Evolutionary conservation across 2,329 filamentous ascomycete species (phyloP).

Genomic region (Trichoderma lentiforme): DNA sequence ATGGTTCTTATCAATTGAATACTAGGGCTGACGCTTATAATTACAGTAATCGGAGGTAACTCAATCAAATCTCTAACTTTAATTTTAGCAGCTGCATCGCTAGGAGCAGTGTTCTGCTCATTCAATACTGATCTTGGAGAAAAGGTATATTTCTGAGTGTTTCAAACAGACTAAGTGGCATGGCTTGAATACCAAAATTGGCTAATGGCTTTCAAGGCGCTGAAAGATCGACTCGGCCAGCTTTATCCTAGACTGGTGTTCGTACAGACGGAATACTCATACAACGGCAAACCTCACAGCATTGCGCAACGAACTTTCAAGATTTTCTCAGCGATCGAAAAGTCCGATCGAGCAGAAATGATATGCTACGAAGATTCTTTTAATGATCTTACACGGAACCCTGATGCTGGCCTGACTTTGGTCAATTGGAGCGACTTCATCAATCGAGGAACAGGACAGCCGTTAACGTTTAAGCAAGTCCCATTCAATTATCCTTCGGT

Average conservation of each 20-base stretch:
- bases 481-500: background rate
- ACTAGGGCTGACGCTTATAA: too few relatives aligned
- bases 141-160: background rate
- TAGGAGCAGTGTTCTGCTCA: background rate
- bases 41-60: background rate
- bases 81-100: background rate
- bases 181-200: background rate
- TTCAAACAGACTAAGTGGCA: too few relatives aligned
- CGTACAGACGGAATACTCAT: background rate
- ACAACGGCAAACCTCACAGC: background rate
- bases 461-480: background rate
- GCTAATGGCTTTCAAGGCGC: background rate
- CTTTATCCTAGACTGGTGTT: background rate
- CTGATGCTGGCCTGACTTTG: background rate
- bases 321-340: background rate
- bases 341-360: background rate
- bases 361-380: background rate
- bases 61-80: background rate
- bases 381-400: accelerated
- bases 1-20: too few relatives aligned
- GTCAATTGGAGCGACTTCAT: background rate
- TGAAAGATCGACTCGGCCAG: background rate
- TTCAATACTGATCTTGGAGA: background rate
- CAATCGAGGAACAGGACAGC: background rate
- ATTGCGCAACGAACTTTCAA: background rate